Conservation (phyloP, 768 basidiomycete genomes). For the Psilocybe cyanescens region DNA sequence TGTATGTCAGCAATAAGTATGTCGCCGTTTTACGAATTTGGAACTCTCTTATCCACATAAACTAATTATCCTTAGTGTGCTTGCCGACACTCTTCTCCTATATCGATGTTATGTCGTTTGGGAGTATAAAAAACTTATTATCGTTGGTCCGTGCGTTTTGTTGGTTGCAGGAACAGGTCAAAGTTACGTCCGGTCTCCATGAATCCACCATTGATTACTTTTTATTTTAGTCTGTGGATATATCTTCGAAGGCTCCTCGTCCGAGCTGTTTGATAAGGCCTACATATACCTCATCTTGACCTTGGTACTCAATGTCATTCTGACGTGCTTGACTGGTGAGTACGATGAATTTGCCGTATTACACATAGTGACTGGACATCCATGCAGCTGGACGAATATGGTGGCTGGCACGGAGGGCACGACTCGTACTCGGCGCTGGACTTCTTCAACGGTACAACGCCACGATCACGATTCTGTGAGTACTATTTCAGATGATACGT, state of each 20-base stretch:
- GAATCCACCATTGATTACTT: background rate
- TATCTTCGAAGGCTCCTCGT: constrained; percentile 21
- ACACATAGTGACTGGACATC: background rate
- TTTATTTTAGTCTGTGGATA: constrained; percentile 23
- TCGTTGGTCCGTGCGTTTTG: constrained; percentile 28
- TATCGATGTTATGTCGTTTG: constrained; percentile 46
- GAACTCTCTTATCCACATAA: background rate
- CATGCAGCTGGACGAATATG: constrained; percentile 37
- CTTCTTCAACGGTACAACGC: constrained; percentile 35
- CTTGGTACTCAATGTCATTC: constrained; percentile 34
- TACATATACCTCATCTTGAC: constrained; percentile 39
- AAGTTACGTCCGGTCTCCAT: background rate
- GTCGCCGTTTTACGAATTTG: constrained; percentile 10
- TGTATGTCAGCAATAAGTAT: constrained; percentile 44
- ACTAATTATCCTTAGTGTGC: constrained; percentile 22
- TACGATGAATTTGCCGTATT: background rate
- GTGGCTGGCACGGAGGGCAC: constrained; percentile 32
- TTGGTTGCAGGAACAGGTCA: constrained; percentile 38
- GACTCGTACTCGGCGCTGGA: constrained; percentile 26
- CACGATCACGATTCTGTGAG: constrained; percentile 41
- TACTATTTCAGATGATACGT: background rate
- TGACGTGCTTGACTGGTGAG: constrained; percentile 38
- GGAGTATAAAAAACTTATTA: constrained; percentile 32
- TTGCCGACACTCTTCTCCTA: constrained; percentile 36
- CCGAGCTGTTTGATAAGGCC: constrained; percentile 22